Evolutionary conservation across 495 filamentous ascomycete genomes (phyloP), one percentile per base, ranked within the genome.

Genomic region (Talaromyces liani): DNA sequence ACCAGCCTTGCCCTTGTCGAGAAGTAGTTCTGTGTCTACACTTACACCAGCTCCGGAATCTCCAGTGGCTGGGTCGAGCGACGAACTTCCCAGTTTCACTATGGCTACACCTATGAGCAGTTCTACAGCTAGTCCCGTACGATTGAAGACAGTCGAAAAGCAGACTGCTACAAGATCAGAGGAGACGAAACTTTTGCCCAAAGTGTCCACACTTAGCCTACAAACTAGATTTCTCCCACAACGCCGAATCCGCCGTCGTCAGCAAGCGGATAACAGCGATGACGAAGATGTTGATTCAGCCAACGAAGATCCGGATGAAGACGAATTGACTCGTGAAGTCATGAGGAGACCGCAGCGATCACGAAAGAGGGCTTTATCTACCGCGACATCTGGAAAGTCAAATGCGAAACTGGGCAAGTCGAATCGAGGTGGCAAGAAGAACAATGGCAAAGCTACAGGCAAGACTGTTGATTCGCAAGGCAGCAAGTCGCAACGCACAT

Each of bases 191-290:
- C 4, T 33, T 16, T 31, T 53, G 4, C 41, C 55, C 1, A 64
- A 64, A 34, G 24, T 81, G 22, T 69, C 82, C 4, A 85, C 82
- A 0, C 77, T 77, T 14, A 65, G 71, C 55, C 70, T 85, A 24
- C 81, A 83, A 70, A 64, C 73, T 49, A 73, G 75, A 58, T 69
- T 84, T 25, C 77, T 83, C 22, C 79, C 80, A 39, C 69, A 77
- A 27, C 72, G 81, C 18, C 73, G 73, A n/a, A 71, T 72, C 31
- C 68, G 64, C n/a, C 73, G 64, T 57, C 68, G 67, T 54, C 65
- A 70, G 67, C 69, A 62, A 31, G 56, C 56, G 29, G 73, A 72
- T 65, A 57, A 75, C 14, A 80, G 75, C 60, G 77, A 82, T 20
- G 69, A 75, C 65, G 73, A 70, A 24, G 59, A 61, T 39, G 18